Percentiles rank a stretch among this genome's conserved stretches.
phyloP scores from a whole-genome alignment of 345 rosid species.

The Melaleuca quinquenervia region DNA sequence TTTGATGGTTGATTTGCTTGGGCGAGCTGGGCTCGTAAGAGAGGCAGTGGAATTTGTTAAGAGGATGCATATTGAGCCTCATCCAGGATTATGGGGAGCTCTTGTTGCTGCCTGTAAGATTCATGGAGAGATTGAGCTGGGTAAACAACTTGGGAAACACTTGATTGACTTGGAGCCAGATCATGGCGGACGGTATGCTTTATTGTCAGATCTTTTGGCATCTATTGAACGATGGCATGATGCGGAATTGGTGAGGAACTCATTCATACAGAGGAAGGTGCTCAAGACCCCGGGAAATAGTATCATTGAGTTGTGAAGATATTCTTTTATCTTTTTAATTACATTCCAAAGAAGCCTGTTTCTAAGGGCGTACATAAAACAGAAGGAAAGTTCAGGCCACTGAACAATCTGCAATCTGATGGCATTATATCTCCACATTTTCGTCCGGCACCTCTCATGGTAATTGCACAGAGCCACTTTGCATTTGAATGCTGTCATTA shows the following conservation, averaged over 20 bases:
- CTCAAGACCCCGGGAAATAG: conserved; percentile 5
- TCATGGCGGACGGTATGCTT: conserved; percentile 11
- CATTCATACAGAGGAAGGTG: conserved; percentile 1
- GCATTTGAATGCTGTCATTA: neutral
- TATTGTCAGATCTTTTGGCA: conserved; percentile 11
- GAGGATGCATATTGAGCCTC: conserved; percentile 21
- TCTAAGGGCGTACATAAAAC: neutral
- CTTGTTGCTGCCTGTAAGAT: conserved; percentile 27
- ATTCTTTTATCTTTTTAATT: neutral
- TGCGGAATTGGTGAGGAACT: conserved; percentile 5
- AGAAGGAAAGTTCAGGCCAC: neutral
- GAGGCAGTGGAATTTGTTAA: conserved; percentile 19
- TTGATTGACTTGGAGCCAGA: conserved; percentile 17
- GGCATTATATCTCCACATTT: neutral
- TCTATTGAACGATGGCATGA: conserved; percentile 1
- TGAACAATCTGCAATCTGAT: neutral
- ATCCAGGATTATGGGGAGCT: conserved; percentile 24
- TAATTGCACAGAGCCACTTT: neutral
- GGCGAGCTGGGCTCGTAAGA: conserved; percentile 23
- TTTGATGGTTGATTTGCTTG: conserved; percentile 24
- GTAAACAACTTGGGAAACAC: neutral
- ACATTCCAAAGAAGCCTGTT: neutral
- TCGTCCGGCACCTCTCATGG: neutral
- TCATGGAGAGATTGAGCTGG: conserved; percentile 17
- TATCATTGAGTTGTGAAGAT: neutral